Conservation (phyloP, 257 asterid species). For the Nyctanthes arbortristis region DNA sequence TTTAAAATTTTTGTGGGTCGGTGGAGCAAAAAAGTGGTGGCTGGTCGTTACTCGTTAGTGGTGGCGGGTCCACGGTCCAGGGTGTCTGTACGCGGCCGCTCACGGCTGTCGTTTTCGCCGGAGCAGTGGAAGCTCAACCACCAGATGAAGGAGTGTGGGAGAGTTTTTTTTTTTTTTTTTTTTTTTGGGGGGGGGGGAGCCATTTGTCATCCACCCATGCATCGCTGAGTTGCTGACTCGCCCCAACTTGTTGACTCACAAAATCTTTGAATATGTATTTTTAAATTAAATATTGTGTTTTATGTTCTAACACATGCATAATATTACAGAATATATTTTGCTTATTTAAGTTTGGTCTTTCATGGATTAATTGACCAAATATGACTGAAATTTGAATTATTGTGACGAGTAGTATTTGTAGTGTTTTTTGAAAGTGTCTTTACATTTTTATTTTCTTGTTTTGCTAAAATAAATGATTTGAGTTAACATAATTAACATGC, state of each 20-base stretch:
- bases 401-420: neutral
- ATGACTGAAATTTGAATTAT: neutral
- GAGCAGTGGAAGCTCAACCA: neutral
- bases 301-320: too few species aligned
- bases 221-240: too few species aligned
- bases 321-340: too few species aligned
- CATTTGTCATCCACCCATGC: neutral
- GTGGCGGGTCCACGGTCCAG: neutral
- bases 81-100: neutral
- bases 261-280: too few species aligned
- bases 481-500: neutral
- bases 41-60: too few species aligned
- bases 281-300: too few species aligned
- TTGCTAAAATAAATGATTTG: too few species aligned
- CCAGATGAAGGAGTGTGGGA: neutral
- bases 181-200: too few species aligned
- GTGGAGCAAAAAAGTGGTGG: neutral
- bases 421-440: slow-evolving; percentile 2
- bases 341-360: too few species aligned
- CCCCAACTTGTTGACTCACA: too few species aligned
- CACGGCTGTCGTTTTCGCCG: slow-evolving; percentile 9
- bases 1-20: slow-evolving; percentile 16
- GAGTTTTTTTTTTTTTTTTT: too few species aligned
- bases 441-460: neutral
- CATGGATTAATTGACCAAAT: too few species aligned